Conservation (phyloP, 2,329 filamentous ascomycete species). For the Celoporthe dispersa region DNA sequence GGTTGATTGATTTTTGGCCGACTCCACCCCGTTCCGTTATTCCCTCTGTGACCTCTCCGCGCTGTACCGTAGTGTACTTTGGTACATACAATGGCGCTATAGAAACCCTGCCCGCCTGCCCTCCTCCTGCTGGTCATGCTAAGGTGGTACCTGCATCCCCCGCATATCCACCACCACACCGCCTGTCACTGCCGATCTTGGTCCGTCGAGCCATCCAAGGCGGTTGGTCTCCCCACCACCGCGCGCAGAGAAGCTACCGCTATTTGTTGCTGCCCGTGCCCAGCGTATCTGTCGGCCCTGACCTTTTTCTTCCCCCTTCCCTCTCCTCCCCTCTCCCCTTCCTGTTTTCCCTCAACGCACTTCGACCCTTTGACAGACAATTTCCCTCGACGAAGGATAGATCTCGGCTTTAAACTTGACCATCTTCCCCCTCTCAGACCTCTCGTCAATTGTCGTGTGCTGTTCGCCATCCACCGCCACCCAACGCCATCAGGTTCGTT, state of each 20-base stretch:
- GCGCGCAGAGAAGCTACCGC: constrained; percentile 11
- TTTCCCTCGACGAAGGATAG: constrained; percentile 19
- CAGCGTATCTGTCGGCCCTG: constrained; percentile 13
- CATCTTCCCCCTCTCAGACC: constrained; percentile 25
- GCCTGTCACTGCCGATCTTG: constrained; percentile 24
- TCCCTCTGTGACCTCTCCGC: not conserved
- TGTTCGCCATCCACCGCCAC: constrained; percentile 25
- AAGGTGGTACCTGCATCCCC: constrained; percentile 8
- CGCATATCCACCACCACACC: not conserved
- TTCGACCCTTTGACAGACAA: constrained; percentile 25
- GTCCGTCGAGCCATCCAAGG: not conserved
- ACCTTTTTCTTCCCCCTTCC: constrained; percentile 4
- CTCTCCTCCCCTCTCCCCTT: not conserved
- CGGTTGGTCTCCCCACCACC: constrained; percentile 10
- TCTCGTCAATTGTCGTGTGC: constrained; percentile 30
- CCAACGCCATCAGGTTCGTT: constrained; percentile 18
- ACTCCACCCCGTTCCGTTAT: constrained; percentile 3
- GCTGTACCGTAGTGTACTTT: not conserved
- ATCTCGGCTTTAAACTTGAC: constrained; percentile 14
- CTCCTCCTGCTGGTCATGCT: not conserved
- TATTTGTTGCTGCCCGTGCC: constrained; percentile 30
- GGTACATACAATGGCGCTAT: not conserved
- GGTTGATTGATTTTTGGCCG: constrained; percentile 3
- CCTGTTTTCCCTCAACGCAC: constrained; percentile 25
- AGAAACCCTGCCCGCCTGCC: not conserved